A percentile compares a stretch with the other conserved stretches of the same genome.
Conservation (phyloP, 2,329 filamentous ascomycete genomes). For the Fusarium guadeloupense region DNA sequence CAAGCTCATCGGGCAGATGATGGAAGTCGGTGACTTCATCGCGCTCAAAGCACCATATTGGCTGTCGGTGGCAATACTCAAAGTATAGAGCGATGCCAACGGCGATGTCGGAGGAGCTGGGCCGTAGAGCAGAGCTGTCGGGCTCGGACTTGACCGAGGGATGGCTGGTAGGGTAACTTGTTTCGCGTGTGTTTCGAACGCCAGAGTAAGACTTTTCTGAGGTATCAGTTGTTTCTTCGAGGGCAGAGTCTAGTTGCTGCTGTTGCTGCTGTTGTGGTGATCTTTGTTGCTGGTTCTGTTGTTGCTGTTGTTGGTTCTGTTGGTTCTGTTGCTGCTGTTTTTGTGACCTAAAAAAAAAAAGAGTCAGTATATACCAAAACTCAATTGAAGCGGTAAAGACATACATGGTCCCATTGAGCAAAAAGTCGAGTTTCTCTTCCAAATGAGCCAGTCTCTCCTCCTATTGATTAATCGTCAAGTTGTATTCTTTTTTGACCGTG, state of each 20-base stretch:
- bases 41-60: constrained; percentile 57
- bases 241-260: constrained; percentile 38
- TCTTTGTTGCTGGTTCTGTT: constrained; percentile 9
- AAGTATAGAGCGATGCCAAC: constrained; percentile 53
- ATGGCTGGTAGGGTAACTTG: constrained; percentile 35
- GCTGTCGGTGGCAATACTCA: constrained; percentile 55
- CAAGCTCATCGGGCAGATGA: constrained; percentile 52
- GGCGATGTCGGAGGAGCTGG: constrained; percentile 46
- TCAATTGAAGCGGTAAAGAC: neutral
- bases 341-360: neutral
- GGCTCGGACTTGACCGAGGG: constrained; percentile 42
- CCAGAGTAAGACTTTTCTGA: constrained; percentile 50
- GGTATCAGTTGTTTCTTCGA: constrained; percentile 45
- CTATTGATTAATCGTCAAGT: constrained; percentile 45
- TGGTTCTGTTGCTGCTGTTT: neutral
- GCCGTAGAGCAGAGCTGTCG: constrained; percentile 43
- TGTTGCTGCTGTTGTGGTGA: constrained; percentile 16
- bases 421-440: constrained; percentile 62
- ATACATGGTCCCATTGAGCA: constrained; percentile 55
- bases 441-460: constrained; percentile 61
- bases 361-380: too few species aligned
- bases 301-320: constrained; percentile 18
- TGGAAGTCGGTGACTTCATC: constrained; percentile 50
- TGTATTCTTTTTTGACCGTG: neutral
- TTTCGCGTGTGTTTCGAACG: constrained; percentile 42